Conservation (phyloP, 257 asterid genomes). For the Lantana camara region DNA sequence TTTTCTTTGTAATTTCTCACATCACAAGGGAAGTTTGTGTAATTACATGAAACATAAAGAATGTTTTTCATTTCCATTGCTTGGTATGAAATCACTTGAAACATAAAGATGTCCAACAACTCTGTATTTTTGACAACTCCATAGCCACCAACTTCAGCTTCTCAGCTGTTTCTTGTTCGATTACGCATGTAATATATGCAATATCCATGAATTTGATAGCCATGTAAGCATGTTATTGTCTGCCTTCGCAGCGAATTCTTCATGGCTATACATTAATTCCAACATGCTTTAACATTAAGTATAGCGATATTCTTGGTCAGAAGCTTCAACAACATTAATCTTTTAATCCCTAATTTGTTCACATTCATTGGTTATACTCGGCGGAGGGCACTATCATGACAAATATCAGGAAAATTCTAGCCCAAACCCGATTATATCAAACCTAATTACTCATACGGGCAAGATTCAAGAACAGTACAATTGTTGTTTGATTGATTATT, state of each 20-base stretch:
- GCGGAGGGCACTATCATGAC: no score
- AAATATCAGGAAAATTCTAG: no score
- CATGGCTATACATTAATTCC: conserved; percentile 5
- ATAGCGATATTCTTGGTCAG: background rate
- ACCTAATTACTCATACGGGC: no score
- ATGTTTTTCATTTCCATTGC: conserved; percentile 9
- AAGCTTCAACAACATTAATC: background rate
- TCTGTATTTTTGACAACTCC: conserved; percentile 33
- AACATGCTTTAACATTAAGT: conserved; percentile 2
- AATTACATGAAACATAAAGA: background rate
- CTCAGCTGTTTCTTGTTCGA: conserved; percentile 22
- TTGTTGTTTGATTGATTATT: no score
- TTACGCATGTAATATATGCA: background rate
- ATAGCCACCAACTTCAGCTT: conserved; percentile 39
- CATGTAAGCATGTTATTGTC: background rate
- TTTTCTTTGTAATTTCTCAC: no score
- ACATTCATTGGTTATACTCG: background rate
- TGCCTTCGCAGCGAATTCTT: conserved; percentile 3
- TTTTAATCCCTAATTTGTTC: background rate
- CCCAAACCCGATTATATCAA: no score
- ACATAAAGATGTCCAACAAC: conserved; percentile 18
- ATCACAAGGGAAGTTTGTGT: no score
- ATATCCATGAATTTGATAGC: background rate
- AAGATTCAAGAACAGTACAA: no score
- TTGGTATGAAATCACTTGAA: conserved; percentile 24